phyloP scores from a whole-genome alignment of 1,284 basidiomycete genomes.

The Tilletiopsis washingtonensis region DNA sequence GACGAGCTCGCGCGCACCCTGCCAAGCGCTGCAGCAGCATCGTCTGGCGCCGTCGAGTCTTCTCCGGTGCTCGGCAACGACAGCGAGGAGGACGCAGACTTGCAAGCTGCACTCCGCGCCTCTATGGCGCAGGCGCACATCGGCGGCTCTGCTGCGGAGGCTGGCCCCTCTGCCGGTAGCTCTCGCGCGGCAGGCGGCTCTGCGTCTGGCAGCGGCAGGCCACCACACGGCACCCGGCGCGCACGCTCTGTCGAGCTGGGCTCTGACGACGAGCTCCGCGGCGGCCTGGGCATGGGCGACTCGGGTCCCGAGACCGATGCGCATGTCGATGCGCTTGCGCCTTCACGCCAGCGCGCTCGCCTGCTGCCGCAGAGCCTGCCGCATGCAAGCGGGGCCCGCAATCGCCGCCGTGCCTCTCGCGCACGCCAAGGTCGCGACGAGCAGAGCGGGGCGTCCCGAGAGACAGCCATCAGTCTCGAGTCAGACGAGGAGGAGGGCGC shows the following conservation, averaged over 20 bases:
- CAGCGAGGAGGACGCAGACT: slow-evolving; percentile 22
- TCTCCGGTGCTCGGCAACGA: neutral
- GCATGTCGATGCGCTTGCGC: slow-evolving; percentile 37
- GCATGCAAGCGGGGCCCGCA: neutral
- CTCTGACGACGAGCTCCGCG: neutral
- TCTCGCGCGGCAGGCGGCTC: no score
- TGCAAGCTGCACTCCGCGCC: slow-evolving; percentile 33
- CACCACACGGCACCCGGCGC: neutral
- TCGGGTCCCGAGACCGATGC: slow-evolving; percentile 26
- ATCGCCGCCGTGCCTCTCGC: neutral
- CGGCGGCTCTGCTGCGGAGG: no score
- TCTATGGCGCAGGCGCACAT: slow-evolving; percentile 3
- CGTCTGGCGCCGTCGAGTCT: neutral
- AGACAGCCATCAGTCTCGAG: neutral
- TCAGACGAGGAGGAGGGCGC: neutral
- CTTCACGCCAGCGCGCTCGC: slow-evolving; percentile 4
- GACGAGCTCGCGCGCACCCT: slow-evolving; percentile 32
- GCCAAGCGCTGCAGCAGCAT: slow-evolving; percentile 1
- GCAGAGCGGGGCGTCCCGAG: neutral
- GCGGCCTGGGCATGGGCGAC: neutral
- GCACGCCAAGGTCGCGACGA: neutral
- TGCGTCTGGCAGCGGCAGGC: slow-evolving; percentile 17
- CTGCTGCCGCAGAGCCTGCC: neutral
- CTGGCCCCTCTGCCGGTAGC: no score
- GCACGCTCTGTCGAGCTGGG: neutral